Conservation (phyloP, 306 rosid species). For the Macrotyloma uniflorum region DNA sequence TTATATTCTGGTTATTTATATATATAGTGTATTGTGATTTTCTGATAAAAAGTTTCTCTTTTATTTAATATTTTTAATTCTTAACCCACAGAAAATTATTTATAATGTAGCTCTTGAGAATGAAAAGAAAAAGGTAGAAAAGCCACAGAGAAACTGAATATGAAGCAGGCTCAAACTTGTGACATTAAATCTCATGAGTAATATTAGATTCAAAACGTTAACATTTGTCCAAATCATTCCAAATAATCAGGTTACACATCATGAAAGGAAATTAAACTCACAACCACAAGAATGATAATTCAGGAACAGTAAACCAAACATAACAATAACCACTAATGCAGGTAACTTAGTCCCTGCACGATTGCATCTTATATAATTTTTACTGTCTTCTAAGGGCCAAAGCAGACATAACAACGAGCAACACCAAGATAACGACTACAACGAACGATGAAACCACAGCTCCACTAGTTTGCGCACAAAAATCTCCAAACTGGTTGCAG, state of each 20-base stretch:
- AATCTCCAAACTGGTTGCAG: conserved; percentile 76
- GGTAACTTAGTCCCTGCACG: conserved; percentile 25
- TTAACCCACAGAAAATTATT: too few species aligned
- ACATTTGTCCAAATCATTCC: conserved; percentile 4
- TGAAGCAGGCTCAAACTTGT: too few species aligned
- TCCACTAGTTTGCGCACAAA: conserved; percentile 67
- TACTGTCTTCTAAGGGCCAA: conserved; percentile 51
- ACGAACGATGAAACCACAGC: conserved; percentile 74
- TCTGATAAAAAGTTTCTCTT: too few species aligned
- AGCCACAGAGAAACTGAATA: too few species aligned
- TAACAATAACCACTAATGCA: conserved; percentile 3
- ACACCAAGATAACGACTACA: conserved; percentile 53
- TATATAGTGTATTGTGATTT: too few species aligned
- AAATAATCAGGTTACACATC: conserved; percentile 6
- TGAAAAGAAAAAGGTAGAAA: too few species aligned
- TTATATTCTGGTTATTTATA: too few species aligned
- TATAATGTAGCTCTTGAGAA: too few species aligned
- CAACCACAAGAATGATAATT: not conserved
- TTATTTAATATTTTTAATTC: too few species aligned
- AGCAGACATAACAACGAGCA: conserved; percentile 68
- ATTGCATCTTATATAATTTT: not conserved
- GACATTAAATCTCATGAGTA: too few species aligned
- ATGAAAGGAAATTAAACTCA: conserved; percentile 8
- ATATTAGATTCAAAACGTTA: too few species aligned
- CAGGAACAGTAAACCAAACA: conserved; percentile 5